Conservation (phyloP, 2,329 filamentous ascomycete species). For the Thielaviopsis euricoi region DNA sequence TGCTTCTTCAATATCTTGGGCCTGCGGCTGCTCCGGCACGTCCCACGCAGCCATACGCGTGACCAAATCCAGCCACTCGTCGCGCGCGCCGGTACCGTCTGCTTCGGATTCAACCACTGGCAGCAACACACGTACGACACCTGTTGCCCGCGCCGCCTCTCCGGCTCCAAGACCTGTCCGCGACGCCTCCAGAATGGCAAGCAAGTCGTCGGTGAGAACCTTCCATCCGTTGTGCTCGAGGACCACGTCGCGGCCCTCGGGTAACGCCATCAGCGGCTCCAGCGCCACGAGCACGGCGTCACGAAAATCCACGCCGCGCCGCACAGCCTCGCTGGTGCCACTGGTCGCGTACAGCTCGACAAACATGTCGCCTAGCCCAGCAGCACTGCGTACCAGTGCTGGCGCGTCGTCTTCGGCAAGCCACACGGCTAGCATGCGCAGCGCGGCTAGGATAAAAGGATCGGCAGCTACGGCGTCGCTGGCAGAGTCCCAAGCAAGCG, state of each 20-base stretch:
- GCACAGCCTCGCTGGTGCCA: constrained; percentile 6
- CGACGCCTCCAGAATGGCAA: constrained; percentile 23
- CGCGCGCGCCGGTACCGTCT: constrained; percentile 22
- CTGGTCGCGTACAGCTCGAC: constrained; percentile 38
- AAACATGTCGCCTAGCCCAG: constrained; percentile 46
- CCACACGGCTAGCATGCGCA: constrained; percentile 46
- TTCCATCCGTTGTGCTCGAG: constrained; percentile 37
- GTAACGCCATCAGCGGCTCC: constrained; percentile 36
- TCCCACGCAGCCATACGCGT: constrained; percentile 33
- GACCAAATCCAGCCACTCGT: constrained; percentile 41
- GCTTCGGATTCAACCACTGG: constrained; percentile 31
- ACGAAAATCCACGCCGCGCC: constrained; percentile 33
- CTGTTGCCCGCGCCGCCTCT: constrained; percentile 31
- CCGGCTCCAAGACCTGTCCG: constrained; percentile 2
- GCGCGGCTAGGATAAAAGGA: constrained; percentile 39
- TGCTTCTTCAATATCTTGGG: constrained; percentile 27
- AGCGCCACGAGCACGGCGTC: constrained; percentile 41
- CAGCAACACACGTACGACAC: constrained; percentile 39
- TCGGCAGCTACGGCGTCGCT: constrained; percentile 33
- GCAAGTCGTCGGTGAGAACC: constrained; percentile 33
- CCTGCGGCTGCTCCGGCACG: constrained; percentile 19
- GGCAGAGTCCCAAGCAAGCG: constrained; percentile 42
- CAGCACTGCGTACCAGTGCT: constrained; percentile 35
- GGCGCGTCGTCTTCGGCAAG: constrained; percentile 52
- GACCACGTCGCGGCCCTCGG: constrained; percentile 31